Conservation (phyloP, 2,329 filamentous ascomycete genomes). For the Clarireedia hainanense region DNA sequence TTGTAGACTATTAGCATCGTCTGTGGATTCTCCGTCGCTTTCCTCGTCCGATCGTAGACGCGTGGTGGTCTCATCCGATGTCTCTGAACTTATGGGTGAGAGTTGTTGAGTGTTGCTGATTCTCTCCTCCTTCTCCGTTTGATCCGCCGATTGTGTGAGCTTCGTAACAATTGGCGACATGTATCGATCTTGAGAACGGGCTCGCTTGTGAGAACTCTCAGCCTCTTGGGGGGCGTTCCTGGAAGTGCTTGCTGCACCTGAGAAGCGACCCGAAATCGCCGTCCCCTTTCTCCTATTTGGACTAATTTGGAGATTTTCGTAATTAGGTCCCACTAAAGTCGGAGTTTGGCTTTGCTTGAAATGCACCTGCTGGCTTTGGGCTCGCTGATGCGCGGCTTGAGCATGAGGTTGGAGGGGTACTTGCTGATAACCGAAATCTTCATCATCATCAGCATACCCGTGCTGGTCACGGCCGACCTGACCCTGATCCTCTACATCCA, state of each 20-base stretch:
- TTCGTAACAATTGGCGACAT: neutral
- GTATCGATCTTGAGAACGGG: neutral
- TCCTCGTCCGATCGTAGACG: neutral
- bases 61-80: neutral
- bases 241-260: neutral
- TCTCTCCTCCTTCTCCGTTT: neutral
- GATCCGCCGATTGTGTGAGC: neutral
- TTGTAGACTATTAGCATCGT: neutral
- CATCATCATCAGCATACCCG: neutral
- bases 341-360: conserved; percentile 1
- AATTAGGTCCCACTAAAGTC: neutral
- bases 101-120: neutral
- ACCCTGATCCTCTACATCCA: neutral
- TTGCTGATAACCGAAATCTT: neutral
- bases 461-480: neutral
- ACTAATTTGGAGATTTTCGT: neutral
- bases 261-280: neutral
- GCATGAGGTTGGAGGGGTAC: neutral
- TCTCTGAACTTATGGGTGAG: neutral
- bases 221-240: neutral
- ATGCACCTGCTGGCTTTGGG: neutral
- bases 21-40: neutral
- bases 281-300: neutral
- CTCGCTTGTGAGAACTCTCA: conserved; percentile 1
- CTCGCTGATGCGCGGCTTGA: neutral